Evolutionary conservation across 352 stramenopile genomes (phyloP).

Genomic region (Phytophthora pisi): DNA sequence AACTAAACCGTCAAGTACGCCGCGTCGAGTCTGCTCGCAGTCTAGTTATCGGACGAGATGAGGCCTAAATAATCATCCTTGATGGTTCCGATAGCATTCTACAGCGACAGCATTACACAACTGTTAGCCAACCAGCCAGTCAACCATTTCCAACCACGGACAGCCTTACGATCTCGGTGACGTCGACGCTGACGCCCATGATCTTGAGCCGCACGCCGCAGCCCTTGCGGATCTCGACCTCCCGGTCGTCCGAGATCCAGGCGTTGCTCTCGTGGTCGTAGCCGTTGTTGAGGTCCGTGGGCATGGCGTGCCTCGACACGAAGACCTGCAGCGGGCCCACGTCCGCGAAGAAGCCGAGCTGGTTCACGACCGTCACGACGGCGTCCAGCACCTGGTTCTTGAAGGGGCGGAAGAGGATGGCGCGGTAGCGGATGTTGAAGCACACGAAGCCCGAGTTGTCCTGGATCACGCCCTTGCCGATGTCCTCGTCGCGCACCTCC

Average conservation of each 20-base stretch:
- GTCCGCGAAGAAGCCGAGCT: conserved; percentile 97
- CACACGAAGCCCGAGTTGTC: conserved; percentile 97
- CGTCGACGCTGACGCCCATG: conserved; percentile 96
- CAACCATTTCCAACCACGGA: neutral
- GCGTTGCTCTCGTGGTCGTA: conserved; percentile 97
- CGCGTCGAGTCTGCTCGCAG: conserved; percentile 3
- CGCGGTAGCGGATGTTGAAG: conserved; percentile 96
- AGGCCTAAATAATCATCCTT: conserved; percentile 99
- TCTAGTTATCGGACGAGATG: conserved; percentile 88
- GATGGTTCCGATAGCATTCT: conserved; percentile 97
- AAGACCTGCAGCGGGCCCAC: conserved; percentile 97
- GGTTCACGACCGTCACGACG: conserved; percentile 96
- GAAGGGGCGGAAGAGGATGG: conserved; percentile 96
- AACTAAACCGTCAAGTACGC: conserved; percentile 1
- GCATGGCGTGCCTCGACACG: conserved; percentile 95
- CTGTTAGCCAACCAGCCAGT: conserved; percentile 14
- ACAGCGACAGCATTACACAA: conserved; percentile 18
- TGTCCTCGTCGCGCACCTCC: conserved; percentile 96
- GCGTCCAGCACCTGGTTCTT: conserved; percentile 98
- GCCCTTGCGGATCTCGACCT: conserved; percentile 96
- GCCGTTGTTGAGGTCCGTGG: conserved; percentile 94
- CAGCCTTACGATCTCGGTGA: conserved; percentile 91
- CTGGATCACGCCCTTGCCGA: conserved; percentile 97
- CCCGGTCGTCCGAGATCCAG: conserved; percentile 97
- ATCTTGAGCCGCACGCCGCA: conserved; percentile 97